phyloP scores from a whole-genome alignment of 345 rosid species.

The Gossypium anomalum region DNA sequence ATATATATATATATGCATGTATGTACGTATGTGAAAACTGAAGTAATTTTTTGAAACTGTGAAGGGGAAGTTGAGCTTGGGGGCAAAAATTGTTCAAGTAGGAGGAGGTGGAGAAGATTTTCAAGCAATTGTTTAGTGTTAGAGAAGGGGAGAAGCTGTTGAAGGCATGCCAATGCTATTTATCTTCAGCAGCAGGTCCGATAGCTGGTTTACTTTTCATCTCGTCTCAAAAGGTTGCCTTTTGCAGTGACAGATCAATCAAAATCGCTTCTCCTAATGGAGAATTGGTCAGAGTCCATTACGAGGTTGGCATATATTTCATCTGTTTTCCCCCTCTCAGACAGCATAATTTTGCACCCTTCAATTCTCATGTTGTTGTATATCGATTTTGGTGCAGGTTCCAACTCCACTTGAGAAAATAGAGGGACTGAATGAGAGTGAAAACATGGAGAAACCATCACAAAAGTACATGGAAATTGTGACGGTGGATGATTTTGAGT shows the following conservation, averaged over 20 bases:
- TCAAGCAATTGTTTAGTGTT: constrained; percentile 37
- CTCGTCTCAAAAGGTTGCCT: constrained; percentile 35
- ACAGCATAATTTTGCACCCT: neutral
- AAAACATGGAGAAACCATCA: constrained; percentile 56
- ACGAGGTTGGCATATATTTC: constrained; percentile 28
- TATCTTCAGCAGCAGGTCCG: constrained; percentile 58
- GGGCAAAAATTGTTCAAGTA: constrained; percentile 39
- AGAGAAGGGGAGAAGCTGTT: constrained; percentile 39
- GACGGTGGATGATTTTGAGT: constrained; percentile 65
- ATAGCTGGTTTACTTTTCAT: constrained; percentile 54
- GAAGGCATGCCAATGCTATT: constrained; percentile 50
- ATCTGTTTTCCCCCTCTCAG: neutral
- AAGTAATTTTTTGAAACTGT: constrained; percentile 23
- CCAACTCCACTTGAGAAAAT: constrained; percentile 55
- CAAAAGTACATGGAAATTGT: constrained; percentile 64
- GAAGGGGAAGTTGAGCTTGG: constrained; percentile 32
- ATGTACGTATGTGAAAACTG: neutral
- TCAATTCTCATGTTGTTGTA: neutral
- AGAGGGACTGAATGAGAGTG: constrained; percentile 44
- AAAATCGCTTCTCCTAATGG: constrained; percentile 38
- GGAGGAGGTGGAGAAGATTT: constrained; percentile 41
- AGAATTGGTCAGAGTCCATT: constrained; percentile 34
- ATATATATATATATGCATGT: neutral
- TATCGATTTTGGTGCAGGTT: constrained; percentile 28
- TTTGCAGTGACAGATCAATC: constrained; percentile 42